These are phyloP conservation scores for Fusarium graminum DNA, from an alignment of 2,329 filamentous ascomycete species.

Conservation along the genomic window DNA sequence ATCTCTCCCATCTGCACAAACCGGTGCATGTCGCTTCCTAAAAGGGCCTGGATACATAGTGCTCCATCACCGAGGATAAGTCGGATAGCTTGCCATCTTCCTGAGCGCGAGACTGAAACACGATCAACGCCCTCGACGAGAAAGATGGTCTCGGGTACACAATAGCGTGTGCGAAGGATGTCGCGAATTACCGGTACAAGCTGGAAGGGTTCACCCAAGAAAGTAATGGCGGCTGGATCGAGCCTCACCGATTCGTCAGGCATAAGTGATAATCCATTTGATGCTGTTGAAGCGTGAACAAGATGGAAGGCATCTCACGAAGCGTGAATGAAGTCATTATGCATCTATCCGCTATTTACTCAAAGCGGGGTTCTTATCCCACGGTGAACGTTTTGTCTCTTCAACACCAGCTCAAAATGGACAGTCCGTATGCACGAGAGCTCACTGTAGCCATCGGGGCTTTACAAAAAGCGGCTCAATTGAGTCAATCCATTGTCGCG, in stretches of 20 bases:
- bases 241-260: slow-evolving; percentile 36
- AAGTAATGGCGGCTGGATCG: slow-evolving; percentile 49
- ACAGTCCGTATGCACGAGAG: slow-evolving; percentile 59
- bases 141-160: slow-evolving; percentile 62
- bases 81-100: slow-evolving; percentile 60
- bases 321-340: slow-evolving; percentile 38
- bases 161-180: slow-evolving; percentile 63
- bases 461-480: slow-evolving; percentile 60
- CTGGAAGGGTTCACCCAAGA: slow-evolving; percentile 46
- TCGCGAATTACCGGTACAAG: slow-evolving; percentile 60
- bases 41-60: slow-evolving; percentile 66
- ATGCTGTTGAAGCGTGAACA: slow-evolving; percentile 2
- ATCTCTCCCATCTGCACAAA: slow-evolving; percentile 62
- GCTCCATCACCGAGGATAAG: slow-evolving; percentile 66
- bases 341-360: slow-evolving; percentile 47
- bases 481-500: slow-evolving; percentile 64
- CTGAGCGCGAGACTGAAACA: slow-evolving; percentile 52
- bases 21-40: slow-evolving; percentile 61
- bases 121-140: slow-evolving; percentile 62
- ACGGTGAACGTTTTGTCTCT: not conserved
- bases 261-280: slow-evolving; percentile 45
- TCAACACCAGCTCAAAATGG: slow-evolving; percentile 52
- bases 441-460: slow-evolving; percentile 59
- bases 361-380: slow-evolving; percentile 41
- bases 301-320: not conserved